Conservation (phyloP, 176 grass and related monocot species). For the Pontederia crassipes region DNA sequence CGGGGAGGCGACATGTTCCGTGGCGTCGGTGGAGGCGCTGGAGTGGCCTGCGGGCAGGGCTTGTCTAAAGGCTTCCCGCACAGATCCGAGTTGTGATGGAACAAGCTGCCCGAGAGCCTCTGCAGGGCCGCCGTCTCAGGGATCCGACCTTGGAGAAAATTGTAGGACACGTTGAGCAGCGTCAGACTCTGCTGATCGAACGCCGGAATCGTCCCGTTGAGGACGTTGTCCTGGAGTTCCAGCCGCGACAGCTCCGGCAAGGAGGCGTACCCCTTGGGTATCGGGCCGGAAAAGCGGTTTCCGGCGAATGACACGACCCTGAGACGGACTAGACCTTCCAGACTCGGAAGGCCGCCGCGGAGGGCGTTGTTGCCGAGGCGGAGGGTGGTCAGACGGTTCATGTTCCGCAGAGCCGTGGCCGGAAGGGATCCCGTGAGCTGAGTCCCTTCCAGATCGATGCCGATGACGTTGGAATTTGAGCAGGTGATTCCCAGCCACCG, state of each 20-base stretch:
- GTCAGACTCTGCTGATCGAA: constrained; percentile 42
- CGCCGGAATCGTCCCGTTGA: constrained; percentile 55
- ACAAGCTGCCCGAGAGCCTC: constrained; percentile 41
- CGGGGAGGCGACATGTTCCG: constrained; percentile 1
- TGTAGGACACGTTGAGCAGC: constrained; percentile 80
- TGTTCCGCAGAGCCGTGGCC: constrained; percentile 15
- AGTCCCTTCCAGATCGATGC: constrained; percentile 39
- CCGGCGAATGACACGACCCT: constrained; percentile 50
- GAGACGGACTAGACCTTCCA: constrained; percentile 37
- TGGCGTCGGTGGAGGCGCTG: not conserved
- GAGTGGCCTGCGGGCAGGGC: constrained; percentile 13
- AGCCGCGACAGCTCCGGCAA: constrained; percentile 30
- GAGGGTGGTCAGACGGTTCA: constrained; percentile 30
- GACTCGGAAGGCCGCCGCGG: constrained; percentile 49
- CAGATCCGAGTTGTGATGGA: constrained; percentile 58
- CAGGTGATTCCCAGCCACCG: constrained; percentile 68
- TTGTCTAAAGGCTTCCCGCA: constrained; percentile 40
- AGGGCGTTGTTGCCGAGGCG: constrained; percentile 69
- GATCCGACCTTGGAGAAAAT: constrained; percentile 69
- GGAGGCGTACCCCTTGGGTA: constrained; percentile 31
- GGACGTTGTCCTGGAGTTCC: constrained; percentile 83
- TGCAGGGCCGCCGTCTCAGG: constrained; percentile 37
- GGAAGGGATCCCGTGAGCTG: constrained; percentile 65
- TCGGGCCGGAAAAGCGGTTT: constrained; percentile 79
- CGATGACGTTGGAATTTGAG: constrained; percentile 48